phyloP scores from a whole-genome alignment of 768 basidiomycete species.

The Saitozyma podzolica region DNA sequence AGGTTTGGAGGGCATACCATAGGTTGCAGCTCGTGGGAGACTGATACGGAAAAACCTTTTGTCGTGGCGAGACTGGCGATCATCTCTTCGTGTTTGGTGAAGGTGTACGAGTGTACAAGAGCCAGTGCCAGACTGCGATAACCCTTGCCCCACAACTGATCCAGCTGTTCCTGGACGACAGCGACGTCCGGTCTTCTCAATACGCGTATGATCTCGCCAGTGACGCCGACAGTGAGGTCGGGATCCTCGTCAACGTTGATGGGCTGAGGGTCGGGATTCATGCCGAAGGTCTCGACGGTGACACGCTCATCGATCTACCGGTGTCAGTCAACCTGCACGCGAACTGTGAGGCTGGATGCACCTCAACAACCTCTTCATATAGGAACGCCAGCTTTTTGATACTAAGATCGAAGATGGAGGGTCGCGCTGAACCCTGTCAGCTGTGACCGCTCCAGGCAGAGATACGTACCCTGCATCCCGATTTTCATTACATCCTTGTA shows the following conservation, averaged over 20 bases:
- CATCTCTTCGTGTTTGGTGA: slow-evolving; percentile 73
- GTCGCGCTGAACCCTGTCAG: too few species aligned
- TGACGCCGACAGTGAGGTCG: slow-evolving; percentile 59
- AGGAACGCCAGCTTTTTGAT: slow-evolving; percentile 60
- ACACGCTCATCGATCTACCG: slow-evolving; percentile 89
- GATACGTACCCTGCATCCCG: too few species aligned
- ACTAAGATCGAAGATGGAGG: slow-evolving; percentile 88
- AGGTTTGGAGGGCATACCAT: too few species aligned
- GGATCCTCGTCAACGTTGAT: slow-evolving; percentile 76
- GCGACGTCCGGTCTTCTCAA: slow-evolving; percentile 65
- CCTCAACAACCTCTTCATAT: slow-evolving; percentile 66
- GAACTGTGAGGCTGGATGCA: too few species aligned
- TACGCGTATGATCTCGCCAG: slow-evolving; percentile 85
- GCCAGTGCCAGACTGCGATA: slow-evolving; percentile 58
- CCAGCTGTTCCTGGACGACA: slow-evolving; percentile 64
- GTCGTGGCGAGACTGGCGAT: slow-evolving; percentile 72
- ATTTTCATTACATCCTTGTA: slow-evolving; percentile 43
- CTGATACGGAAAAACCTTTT: slow-evolving; percentile 84
- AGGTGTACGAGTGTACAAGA: slow-evolving; percentile 58
- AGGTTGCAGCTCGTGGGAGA: slow-evolving; percentile 60
- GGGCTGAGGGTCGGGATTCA: slow-evolving; percentile 59
- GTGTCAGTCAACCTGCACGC: too few species aligned
- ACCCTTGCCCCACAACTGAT: slow-evolving; percentile 71
- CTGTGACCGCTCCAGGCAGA: too few species aligned
- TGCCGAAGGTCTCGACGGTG: slow-evolving; percentile 86